phyloP scores from a whole-genome alignment of 2,329 filamentous ascomycete species.

The Venturia carpophila region DNA sequence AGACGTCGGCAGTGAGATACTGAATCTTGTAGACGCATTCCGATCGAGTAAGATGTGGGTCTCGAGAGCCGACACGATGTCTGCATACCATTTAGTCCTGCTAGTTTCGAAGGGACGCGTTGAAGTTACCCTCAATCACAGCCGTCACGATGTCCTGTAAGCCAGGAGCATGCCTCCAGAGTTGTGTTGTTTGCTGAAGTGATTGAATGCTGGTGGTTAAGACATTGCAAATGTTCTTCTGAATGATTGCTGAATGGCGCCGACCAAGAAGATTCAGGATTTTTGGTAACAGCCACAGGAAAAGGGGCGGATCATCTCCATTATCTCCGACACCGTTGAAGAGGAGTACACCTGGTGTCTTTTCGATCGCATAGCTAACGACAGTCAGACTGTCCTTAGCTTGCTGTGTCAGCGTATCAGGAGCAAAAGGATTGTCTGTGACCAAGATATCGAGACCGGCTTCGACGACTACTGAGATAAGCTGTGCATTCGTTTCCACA shows the following conservation, averaged over 20 bases:
- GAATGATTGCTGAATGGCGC: neutral
- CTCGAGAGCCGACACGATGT: constrained; percentile 13
- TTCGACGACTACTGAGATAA: constrained; percentile 70
- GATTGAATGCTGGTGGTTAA: neutral
- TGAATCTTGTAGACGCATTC: neutral
- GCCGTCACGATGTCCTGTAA: neutral
- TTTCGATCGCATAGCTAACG: constrained; percentile 60
- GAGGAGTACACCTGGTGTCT: constrained; percentile 58
- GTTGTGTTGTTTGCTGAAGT: neutral
- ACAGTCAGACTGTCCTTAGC: constrained; percentile 65
- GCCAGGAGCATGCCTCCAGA: neutral
- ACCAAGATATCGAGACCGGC: constrained; percentile 61
- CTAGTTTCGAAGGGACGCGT: neutral
- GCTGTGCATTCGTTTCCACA: constrained; percentile 56
- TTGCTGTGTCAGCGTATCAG: constrained; percentile 47
- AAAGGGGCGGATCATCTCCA: constrained; percentile 35
- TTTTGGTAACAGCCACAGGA: constrained; percentile 42
- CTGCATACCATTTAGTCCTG: neutral
- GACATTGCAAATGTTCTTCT: constrained; percentile 14
- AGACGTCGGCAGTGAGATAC: constrained; percentile 4
- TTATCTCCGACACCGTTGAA: constrained; percentile 25
- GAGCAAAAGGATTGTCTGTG: constrained; percentile 57
- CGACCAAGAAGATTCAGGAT: constrained; percentile 36
- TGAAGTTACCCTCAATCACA: constrained; percentile 1
- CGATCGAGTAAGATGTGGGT: neutral